Evolutionary conservation across 2,329 filamentous ascomycete species (phyloP), one percentile per base, ranked within the genome.

Genomic region (Paecilomyces dactylethromorphus): DNA sequence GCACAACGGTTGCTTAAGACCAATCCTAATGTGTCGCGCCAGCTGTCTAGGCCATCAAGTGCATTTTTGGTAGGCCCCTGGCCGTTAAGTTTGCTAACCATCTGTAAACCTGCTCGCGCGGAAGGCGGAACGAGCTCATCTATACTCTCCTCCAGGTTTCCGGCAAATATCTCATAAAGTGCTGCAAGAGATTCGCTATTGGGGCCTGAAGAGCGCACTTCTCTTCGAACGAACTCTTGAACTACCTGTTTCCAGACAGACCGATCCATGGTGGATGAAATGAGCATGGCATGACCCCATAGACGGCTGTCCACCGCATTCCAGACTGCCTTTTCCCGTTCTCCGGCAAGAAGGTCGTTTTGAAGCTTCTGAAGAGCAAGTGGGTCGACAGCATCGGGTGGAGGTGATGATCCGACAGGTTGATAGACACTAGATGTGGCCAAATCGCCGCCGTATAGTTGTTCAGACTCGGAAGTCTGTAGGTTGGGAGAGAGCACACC

Each of bases 231-330:
- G 68, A 99, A 99, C 68, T 99, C 94, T 68, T 96, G 92, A 0
- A 92, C 86, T 26, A 99, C 92, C 70, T 95, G 90, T 72, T 92
- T 95, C 84, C 95, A 97, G 2, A 95, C 80, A 4, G 82, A 78
- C 52, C 79, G 81, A 22, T 91, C 89, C 54, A 90, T 80, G 1
- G 91, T 94, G 6, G 76, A 96, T 73, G 94, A 89, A 35, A 99
- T 88, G 21, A 99, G 81, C 83, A 99, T 89, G 2, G 94, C 95
- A 73, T 99, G 95, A 1, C 91, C 94, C 95, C 95, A 99, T 2
- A 99, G 79, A 54, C 92, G 86, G 72, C 92, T 92, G 72, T 99
- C 94, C 32, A 92, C 93, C 3, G 94, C 92, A 63, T 89, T 82
- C 93, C 93, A 97, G 0, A 95, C 90, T 4, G 94, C 94, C 65